Percentiles rank a stretch among this genome's conserved stretches.
Evolutionary conservation across 2,329 filamentous ascomycete species (phyloP).

Genomic region (Fusarium xylarioides): DNA sequence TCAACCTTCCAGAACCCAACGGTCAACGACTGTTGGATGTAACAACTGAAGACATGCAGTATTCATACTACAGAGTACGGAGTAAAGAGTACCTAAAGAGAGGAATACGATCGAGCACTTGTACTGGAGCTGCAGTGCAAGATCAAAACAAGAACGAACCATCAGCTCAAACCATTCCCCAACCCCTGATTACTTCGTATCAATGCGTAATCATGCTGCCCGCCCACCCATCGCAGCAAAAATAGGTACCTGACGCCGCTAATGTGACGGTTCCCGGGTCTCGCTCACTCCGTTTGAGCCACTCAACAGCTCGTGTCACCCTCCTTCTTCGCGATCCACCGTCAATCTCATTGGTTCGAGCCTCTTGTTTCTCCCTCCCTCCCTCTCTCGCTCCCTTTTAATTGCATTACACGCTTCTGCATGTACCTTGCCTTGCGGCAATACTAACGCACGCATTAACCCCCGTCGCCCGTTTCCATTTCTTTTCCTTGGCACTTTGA

Average conservation of each 20-base stretch:
- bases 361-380: conserved; percentile 27
- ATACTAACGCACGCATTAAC: conserved; percentile 1
- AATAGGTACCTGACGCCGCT: conserved; percentile 18
- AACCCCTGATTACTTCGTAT: conserved; percentile 26
- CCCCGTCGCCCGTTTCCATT: conserved; percentile 31
- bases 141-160: background rate
- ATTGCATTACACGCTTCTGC: conserved; percentile 16
- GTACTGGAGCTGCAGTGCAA: background rate
- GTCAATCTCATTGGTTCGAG: conserved; percentile 16
- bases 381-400: conserved; percentile 24
- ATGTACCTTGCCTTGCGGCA: conserved; percentile 3
- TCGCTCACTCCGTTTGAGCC: conserved; percentile 24
- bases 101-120: background rate
- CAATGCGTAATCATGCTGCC: conserved; percentile 22
- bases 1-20: background rate
- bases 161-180: background rate
- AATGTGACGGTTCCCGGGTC: conserved; percentile 18
- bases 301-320: conserved; percentile 30
- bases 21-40: background rate
- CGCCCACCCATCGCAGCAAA: conserved; percentile 7
- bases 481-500: conserved; percentile 40
- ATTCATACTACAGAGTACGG: background rate
- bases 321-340: conserved; percentile 30
- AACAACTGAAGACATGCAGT: background rate
- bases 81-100: no score